Percentiles rank a stretch among this genome's conserved stretches.
These are phyloP conservation scores for Tilletia horrida DNA, from an alignment of 1,284 basidiomycete species.

Conservation along the genomic window DNA sequence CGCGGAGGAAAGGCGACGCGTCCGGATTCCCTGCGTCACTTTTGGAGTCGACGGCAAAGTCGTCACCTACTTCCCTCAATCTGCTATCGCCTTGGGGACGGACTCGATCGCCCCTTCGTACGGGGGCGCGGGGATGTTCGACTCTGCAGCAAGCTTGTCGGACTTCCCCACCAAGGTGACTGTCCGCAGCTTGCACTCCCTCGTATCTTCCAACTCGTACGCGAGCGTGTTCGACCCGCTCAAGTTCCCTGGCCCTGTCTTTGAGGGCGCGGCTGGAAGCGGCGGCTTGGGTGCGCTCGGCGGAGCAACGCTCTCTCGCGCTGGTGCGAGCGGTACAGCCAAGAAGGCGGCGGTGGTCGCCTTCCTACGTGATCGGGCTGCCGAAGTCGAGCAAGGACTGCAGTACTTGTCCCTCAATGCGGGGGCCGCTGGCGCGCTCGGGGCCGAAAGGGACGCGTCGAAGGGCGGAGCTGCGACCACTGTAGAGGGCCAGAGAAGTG, in stretches of 20 bases:
- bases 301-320: conserved; percentile 37
- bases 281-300: conserved; percentile 4
- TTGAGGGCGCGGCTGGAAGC: conserved; percentile 32
- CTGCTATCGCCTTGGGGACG: neutral
- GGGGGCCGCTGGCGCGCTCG: neutral
- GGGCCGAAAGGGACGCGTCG: neutral
- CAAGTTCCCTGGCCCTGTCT: conserved; percentile 46
- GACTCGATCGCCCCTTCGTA: conserved; percentile 17
- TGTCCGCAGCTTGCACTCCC: conserved; percentile 32
- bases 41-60: conserved; percentile 52
- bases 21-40: conserved; percentile 41
- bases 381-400: conserved; percentile 42
- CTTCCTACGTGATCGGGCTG: conserved; percentile 43
- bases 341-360: conserved; percentile 47
- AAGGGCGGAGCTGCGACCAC: neutral
- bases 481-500: conserved; percentile 30
- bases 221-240: conserved; percentile 44
- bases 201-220: conserved; percentile 39
- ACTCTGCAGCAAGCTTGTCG: neutral
- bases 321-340: conserved; percentile 32
- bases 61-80: conserved; percentile 43
- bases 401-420: conserved; percentile 31
- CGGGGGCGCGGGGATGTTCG: conserved; percentile 29
- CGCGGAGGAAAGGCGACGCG: conserved; percentile 37
- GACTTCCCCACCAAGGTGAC: conserved; percentile 30